phyloP scores from a whole-genome alignment of 2,329 filamentous ascomycete species.

The Aspergillus persii region DNA sequence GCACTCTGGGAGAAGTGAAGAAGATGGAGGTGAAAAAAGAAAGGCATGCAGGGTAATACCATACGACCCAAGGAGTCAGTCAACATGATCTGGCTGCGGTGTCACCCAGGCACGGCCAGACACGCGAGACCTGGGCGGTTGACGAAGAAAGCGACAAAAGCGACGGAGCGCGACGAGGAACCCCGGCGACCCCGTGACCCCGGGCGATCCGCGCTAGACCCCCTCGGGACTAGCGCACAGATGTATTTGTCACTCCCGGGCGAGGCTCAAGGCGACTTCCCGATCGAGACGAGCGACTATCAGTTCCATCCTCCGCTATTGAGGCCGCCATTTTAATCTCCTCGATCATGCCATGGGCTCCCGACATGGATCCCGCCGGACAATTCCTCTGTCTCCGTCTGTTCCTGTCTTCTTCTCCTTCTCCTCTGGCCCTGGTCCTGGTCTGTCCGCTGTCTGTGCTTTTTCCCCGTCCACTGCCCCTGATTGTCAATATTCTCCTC shows the following conservation, averaged over 20 bases:
- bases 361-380: background rate
- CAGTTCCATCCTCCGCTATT: background rate
- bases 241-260: conserved; percentile 15
- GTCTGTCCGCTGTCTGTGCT: background rate
- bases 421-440: background rate
- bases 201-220: background rate
- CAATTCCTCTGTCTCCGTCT: background rate
- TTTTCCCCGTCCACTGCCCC: background rate
- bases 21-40: conserved; percentile 7
- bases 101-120: conserved; percentile 6
- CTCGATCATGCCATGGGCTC: background rate
- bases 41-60: background rate
- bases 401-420: background rate
- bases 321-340: background rate
- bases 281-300: background rate
- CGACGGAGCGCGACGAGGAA: background rate
- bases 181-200: background rate
- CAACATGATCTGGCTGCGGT: conserved; percentile 11
- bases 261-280: conserved; percentile 11
- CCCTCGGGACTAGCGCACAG: background rate
- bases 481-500: background rate
- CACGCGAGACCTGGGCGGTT: background rate
- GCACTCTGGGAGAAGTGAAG: background rate
- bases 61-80: conserved; percentile 1
- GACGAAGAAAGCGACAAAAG: background rate